phyloP scores from a whole-genome alignment of 129 eudicot genomes.

The Pseudognaphalium luteoalbum region DNA sequence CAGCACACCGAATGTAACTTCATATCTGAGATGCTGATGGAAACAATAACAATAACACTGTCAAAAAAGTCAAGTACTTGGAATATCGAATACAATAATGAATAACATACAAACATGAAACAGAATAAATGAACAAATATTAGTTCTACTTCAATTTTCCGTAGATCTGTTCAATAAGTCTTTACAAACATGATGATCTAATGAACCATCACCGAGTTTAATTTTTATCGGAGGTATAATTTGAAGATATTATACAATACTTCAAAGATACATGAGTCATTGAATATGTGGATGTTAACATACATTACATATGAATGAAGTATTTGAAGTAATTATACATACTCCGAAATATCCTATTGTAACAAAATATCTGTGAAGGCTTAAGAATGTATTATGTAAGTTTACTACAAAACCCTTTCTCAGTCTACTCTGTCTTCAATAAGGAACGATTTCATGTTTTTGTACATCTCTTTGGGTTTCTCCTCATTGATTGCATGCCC shows the following conservation, averaged over 20 bases:
- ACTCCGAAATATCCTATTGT: neutral
- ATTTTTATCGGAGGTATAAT: neutral
- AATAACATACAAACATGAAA: neutral
- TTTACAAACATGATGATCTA: neutral
- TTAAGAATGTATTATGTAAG: neutral
- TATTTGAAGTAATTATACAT: neutral
- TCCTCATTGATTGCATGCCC: conserved; percentile 91
- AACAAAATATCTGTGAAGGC: neutral
- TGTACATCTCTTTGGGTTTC: conserved; percentile 71
- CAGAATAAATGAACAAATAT: neutral
- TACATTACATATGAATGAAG: neutral
- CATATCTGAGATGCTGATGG: too few species aligned
- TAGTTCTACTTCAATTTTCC: neutral
- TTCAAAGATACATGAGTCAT: neutral
- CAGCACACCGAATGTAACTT: too few species aligned
- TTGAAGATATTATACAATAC: too few species aligned
- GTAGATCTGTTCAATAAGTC: neutral
- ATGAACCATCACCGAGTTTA: neutral
- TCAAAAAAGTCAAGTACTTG: too few species aligned
- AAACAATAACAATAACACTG: too few species aligned
- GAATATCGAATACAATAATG: neutral
- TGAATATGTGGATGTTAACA: neutral
- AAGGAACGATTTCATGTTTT: conserved; percentile 63
- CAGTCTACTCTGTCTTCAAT: neutral
- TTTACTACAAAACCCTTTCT: neutral